phyloP scores from a whole-genome alignment of 2,329 filamentous ascomycete species.

The Pseudogymnoascus sp. region DNA sequence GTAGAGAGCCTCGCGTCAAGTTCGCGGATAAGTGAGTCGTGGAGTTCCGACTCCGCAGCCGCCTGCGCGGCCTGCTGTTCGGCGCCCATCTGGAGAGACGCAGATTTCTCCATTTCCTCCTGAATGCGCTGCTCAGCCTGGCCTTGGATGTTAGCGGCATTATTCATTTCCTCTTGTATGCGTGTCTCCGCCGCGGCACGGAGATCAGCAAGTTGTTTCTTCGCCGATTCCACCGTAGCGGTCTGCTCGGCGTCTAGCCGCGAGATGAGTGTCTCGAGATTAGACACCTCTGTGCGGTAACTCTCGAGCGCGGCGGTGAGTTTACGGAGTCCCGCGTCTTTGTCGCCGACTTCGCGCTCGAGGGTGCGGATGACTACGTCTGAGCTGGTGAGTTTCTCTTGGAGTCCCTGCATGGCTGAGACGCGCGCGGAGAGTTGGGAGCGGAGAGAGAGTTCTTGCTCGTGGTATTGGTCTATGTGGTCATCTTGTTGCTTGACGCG shows the following conservation, averaged over 20 bases:
- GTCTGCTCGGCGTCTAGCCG: slow-evolving; percentile 36
- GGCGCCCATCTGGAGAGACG: slow-evolving; percentile 10
- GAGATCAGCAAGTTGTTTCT: background rate
- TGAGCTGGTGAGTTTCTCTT: slow-evolving; percentile 32
- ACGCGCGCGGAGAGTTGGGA: slow-evolving; percentile 49
- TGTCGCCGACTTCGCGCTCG: slow-evolving; percentile 21
- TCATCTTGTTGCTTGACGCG: slow-evolving; percentile 42
- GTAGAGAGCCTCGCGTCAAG: slow-evolving; percentile 40
- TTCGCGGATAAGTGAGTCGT: slow-evolving; percentile 32
- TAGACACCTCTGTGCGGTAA: slow-evolving; percentile 46
- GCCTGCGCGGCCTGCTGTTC: background rate
- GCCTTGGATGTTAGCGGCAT: slow-evolving; percentile 19
- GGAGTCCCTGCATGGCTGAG: slow-evolving; percentile 42
- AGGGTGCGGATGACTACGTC: slow-evolving; percentile 16
- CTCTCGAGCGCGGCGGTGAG: slow-evolving; percentile 45
- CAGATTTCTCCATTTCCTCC: slow-evolving; percentile 29
- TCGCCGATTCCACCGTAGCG: background rate
- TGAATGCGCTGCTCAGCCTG: slow-evolving; percentile 28
- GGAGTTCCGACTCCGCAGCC: slow-evolving; percentile 29
- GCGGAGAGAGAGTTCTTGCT: slow-evolving; percentile 46
- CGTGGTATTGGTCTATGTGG: slow-evolving; percentile 53
- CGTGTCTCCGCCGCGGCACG: slow-evolving; percentile 12
- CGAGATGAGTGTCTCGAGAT: slow-evolving; percentile 46
- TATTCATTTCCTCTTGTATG: slow-evolving; percentile 16
- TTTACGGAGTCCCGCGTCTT: slow-evolving; percentile 41